Percentiles rank a stretch among this genome's conserved stretches.
Evolutionary conservation across 345 rosid genomes (phyloP).

Genomic region (Euclidium syriacum): DNA sequence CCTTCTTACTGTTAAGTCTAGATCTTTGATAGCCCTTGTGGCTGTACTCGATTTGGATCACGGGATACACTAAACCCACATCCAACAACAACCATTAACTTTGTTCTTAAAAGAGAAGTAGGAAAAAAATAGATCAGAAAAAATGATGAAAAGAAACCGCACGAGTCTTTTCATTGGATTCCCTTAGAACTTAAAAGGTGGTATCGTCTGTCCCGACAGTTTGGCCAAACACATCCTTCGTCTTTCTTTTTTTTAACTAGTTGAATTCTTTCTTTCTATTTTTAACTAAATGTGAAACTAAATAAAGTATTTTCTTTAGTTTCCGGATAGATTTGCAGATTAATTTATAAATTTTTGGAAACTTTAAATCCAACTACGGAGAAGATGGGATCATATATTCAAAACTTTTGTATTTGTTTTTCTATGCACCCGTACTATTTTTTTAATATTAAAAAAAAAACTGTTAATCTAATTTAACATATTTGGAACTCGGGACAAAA

Average conservation of each 20-base stretch:
- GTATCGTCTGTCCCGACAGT: constrained; percentile 9
- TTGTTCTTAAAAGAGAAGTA: not conserved
- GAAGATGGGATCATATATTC: constrained; percentile 8
- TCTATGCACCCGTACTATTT: not conserved
- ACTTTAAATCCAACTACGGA: not conserved
- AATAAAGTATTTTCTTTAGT: not conserved
- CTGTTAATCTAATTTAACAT: not conserved
- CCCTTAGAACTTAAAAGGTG: constrained; percentile 24
- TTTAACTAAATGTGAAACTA: too few relatives aligned
- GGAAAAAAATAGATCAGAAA: not conserved
- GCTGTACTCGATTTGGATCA: too few relatives aligned
- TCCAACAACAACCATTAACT: too few relatives aligned
- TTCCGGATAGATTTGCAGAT: not conserved
- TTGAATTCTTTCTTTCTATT: not conserved
- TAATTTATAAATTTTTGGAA: not conserved
- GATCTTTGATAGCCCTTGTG: too few relatives aligned
- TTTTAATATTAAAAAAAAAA: not conserved
- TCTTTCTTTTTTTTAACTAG: not conserved
- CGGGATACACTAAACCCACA: too few relatives aligned
- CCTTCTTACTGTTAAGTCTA: too few relatives aligned
- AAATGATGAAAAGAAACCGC: constrained; percentile 30
- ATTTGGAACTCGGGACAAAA: not conserved
- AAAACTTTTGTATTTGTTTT: constrained; percentile 8
- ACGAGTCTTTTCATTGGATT: constrained; percentile 37
- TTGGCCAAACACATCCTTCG: not conserved